Evolutionary conservation across 2,329 filamentous ascomycete species (phyloP), one percentile per base, ranked within the genome.

Genomic region (Trichoderma pleuroti): DNA sequence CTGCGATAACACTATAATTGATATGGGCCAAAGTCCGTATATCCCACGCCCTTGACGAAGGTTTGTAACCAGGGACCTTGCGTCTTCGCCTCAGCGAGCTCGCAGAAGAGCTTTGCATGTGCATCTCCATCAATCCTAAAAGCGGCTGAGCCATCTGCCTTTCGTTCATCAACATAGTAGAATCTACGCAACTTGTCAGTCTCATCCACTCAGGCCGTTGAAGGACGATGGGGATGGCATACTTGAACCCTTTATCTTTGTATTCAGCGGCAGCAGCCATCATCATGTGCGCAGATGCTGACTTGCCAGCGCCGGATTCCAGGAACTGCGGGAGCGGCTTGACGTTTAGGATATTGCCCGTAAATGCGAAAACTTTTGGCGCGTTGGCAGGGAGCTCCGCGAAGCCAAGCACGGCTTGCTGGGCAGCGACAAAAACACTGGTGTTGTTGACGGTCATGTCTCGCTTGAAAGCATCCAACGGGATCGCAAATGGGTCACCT

Each of bases 341-440:
- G 63, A 66, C 63, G 34, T 66, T 66, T 16, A 66, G 34, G 34
- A 66, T 66, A 49, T 66, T 66, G 63, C 63, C 63, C 34, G 63
- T 66, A 57, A 66, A 66, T 3, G 63, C 63, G 18, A 66, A 66
- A 16, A 66, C 63, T 24, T 8, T 66, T 42, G 63, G 32, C 11
- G 63, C 63, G 16, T 57, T 52, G 24, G 6, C 63, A 42, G 63
- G 52, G 8, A 67, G 64, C 34, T 67, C 52, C 16, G 32, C 24
- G 8, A 67, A 67, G 18, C 64, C 52, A 9, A 67, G 26, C 11
- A 67, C 52, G 18, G 64, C 64, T 42, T 67, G 64, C 52, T 67
- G 64, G 3, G 49, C 49, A 2, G 64, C 64, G 34, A 59, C 64
- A 46, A 67, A 67, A 24, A 59, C 64, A 59, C 64, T 67, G 9